Percentiles rank a stretch among this genome's conserved stretches.
Evolutionary conservation across 441 rosid genomes (phyloP).

Genomic region (Dalechampia spathulata): DNA sequence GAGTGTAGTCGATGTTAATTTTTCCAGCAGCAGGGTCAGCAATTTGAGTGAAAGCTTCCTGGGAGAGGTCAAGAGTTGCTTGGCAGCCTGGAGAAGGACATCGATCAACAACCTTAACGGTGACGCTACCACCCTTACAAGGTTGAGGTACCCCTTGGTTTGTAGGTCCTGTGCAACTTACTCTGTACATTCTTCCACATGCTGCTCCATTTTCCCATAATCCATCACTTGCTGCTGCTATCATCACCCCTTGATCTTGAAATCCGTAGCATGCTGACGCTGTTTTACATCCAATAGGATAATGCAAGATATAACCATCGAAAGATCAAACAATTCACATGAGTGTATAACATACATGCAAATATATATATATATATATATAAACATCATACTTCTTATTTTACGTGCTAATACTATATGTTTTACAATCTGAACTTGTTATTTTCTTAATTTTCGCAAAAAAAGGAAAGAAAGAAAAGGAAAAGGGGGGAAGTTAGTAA

Average conservation of each 20-base stretch:
- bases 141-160: no score
- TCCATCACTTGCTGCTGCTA: conserved; percentile 18
- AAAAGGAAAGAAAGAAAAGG: no score
- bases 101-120: no score
- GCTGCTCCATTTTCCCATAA: conserved; percentile 22
- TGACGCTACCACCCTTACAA: no score
- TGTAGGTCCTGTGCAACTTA: no score
- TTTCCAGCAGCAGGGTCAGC: conserved; percentile 23
- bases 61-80: conserved; percentile 23
- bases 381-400: no score
- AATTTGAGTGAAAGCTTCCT: conserved; percentile 22
- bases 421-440: no score
- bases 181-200: conserved; percentile 16
- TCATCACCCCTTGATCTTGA: conserved; percentile 20
- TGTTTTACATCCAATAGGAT: background rate
- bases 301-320: background rate
- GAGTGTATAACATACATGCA: background rate
- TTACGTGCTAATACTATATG: no score
- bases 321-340: background rate
- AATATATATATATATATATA: no score
- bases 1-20: conserved; percentile 2
- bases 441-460: no score
- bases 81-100: conserved; percentile 8
- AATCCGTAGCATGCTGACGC: conserved; percentile 23
- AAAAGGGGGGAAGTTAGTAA: no score